Evolutionary conservation across 768 basidiomycete genomes (phyloP), one percentile per base, ranked within the genome.

Genomic region (Lanmaoa rubissima): DNA sequence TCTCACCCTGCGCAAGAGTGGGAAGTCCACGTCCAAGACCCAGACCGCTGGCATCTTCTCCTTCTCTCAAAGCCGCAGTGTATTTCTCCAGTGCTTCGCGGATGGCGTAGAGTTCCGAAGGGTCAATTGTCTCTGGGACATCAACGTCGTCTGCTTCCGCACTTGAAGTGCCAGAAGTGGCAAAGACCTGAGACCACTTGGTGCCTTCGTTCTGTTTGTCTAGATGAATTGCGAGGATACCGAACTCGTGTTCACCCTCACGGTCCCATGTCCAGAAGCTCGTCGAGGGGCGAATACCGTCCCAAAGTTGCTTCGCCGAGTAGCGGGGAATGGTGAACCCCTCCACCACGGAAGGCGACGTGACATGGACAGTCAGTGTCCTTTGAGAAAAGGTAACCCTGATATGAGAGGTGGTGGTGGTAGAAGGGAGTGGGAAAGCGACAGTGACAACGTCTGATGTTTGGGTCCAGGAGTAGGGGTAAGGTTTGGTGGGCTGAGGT

Each of bases 221-320:
- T 53, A 98, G 77, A 66, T 97, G 89, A 19, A 98, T 72, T 1
- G 90, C 85, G 62, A 98, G 79, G 34, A 91, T 59, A 2, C 90
- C 90, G 62, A 82, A 86, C 13, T 82, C 66, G 55, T 79, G 79
- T 48, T 85, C 84, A 5, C 84, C 90, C 59, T 87, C 85, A 17
- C 85, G 80, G 63, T 97, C 94, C 83, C 88, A 96, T 5, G 92
- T 95, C 94, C 94, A 99, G 65, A 91, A 85, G 65, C 91, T 90
- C n/a, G 87, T 80, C 3, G 86, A 81, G 1, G 89, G 75, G 51
- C 84, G 82, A 60, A 99, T 88, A 11, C 75, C 74, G 60, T 85
- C 93, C 96, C 95, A 99, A 3, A 93, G 76, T 26, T 76, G 73
- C 65, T 84, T 83, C 32, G 79, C 74, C 0, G 82, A 79, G 69